Evolutionary conservation across 176 grass and related monocot species (phyloP), one percentile per base, ranked within the genome.

Genomic region (Thinopyrum elongatum): DNA sequence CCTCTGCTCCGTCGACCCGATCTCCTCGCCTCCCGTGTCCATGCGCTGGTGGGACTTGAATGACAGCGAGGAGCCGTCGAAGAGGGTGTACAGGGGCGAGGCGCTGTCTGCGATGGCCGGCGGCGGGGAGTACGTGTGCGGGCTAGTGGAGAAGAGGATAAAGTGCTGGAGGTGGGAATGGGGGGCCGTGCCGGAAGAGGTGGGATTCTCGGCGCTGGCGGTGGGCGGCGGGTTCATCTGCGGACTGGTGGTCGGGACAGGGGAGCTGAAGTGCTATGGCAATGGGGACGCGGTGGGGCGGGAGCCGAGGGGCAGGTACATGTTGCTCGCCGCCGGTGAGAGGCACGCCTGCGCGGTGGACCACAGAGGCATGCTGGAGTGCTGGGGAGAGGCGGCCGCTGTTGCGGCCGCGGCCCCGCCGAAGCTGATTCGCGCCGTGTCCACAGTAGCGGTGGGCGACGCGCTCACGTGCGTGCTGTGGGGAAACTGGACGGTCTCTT

Each of bases 21-120:
- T 60, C 0, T 55, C 36, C 0, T 47, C 69, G 13, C 82, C 14
- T 7, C 21, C 27, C 25, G 88, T 90, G 78, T 84, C 90, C 12
- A 86, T 98, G 96, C 83, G 82, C 30, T 98, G 96, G 96, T 98
- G 96, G 96, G 88, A 86, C 49, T 59, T 98, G 63, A 65, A 22
- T 2, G 36, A 44, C 2, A 10, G 53, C 23, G 17, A 25, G 26
- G 57, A 33, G 0, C 17, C 53, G 11, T 91, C 79, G 6, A 98
- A 98, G 90, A 53, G 87, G 65, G 89, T 98, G 83, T 98, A 95
- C 78, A 36, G 38, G 16, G 96, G 96, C 23, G 34, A 49, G 27
- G 69, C 86, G 67, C 49, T 98, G 30, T 80, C 75, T 4, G 88
- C 91, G 29, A 84, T 98, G 65, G 95, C 96, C 3, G 92, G 93